Evolutionary conservation across 345 rosid genomes (phyloP).

Genomic region (Gossypium australe): DNA sequence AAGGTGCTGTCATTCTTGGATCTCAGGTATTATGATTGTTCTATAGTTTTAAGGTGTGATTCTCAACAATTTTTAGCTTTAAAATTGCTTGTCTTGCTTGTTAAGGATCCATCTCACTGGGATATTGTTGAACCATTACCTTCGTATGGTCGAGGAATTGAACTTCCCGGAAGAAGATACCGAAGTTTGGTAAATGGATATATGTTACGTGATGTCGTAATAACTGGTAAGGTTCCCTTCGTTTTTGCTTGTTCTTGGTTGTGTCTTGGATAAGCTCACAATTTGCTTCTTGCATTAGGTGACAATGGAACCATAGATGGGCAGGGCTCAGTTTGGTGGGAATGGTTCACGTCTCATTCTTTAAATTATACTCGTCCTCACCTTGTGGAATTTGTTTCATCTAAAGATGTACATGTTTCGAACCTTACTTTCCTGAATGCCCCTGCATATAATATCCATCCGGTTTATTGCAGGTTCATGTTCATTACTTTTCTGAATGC

Average conservation of each 20-base stretch:
- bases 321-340: conserved; percentile 91
- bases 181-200: conserved; percentile 81
- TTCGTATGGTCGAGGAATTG: conserved; percentile 84
- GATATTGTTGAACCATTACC: conserved; percentile 79
- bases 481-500: neutral
- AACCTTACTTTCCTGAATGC: conserved; percentile 80
- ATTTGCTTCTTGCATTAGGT: conserved; percentile 33
- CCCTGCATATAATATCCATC: conserved; percentile 76
- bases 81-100: conserved; percentile 11
- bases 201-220: conserved; percentile 60
- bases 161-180: conserved; percentile 73
- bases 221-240: conserved; percentile 51
- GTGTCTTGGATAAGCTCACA: neutral
- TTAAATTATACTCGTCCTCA: conserved; percentile 90
- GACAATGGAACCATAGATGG: conserved; percentile 89
- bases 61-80: neutral
- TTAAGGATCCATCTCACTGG: conserved; percentile 78
- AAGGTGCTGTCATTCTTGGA: conserved; percentile 83
- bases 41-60: neutral
- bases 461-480: conserved; percentile 77
- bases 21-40: conserved; percentile 50
- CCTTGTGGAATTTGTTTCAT: conserved; percentile 66
- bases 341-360: conserved; percentile 52
- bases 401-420: conserved; percentile 60
- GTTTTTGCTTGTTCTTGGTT: neutral